Evolutionary conservation across 176 grass and related monocot genomes (phyloP).

Genomic region (Dendrocalamus sinicus): DNA sequence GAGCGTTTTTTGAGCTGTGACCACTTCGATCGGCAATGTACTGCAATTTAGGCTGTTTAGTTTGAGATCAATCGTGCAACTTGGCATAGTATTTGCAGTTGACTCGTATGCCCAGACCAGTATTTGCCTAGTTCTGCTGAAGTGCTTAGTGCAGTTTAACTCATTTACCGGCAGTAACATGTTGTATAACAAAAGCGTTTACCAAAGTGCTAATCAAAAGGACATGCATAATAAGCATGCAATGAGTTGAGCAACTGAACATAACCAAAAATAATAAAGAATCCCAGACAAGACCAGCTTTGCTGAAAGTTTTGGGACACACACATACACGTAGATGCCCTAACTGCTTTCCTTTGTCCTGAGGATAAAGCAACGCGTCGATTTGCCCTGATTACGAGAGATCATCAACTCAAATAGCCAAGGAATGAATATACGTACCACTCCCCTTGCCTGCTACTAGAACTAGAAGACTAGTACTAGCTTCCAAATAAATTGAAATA

Average conservation of each 20-base stretch:
- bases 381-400: slow-evolving; percentile 30
- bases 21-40: too few species aligned
- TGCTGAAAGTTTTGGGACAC: neutral
- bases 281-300: neutral
- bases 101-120: too few species aligned
- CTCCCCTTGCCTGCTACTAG: neutral
- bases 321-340: neutral
- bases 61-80: too few species aligned
- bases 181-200: neutral
- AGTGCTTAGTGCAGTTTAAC: too few species aligned
- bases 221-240: neutral
- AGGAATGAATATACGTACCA: neutral
- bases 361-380: neutral
- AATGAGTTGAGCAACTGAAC: neutral
- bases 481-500: slow-evolving; percentile 4
- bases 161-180: too few species aligned
- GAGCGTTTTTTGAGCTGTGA: too few species aligned
- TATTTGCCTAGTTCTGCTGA: too few species aligned
- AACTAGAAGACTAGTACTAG: neutral
- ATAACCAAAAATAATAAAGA: neutral
- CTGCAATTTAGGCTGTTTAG: too few species aligned
- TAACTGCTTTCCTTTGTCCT: neutral
- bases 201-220: neutral
- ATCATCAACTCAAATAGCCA: neutral
- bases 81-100: too few species aligned